Percentiles rank a stretch among this genome's conserved stretches.
Conservation (phyloP, 2,329 filamentous ascomycete genomes). For the Penicillium aurantiogriseum region DNA sequence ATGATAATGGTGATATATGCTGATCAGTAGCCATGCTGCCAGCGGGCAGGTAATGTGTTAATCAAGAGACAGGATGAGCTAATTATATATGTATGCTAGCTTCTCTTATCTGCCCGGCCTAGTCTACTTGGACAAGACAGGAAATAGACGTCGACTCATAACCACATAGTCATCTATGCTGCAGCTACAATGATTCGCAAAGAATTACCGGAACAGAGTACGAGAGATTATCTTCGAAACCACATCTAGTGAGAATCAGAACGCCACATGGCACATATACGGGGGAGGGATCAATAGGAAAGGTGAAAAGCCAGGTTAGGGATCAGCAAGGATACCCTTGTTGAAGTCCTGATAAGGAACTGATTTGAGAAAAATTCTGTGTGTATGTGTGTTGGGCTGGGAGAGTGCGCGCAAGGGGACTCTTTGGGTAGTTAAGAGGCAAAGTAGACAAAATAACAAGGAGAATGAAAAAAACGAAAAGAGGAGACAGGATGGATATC, state of each 20-base stretch:
- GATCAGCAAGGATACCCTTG: constrained; percentile 24
- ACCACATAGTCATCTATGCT: not conserved
- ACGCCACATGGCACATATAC: constrained; percentile 24
- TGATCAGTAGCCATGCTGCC: too few relatives aligned
- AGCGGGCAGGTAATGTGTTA: too few relatives aligned
- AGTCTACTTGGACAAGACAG: not conserved
- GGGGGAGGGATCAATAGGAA: constrained; percentile 9
- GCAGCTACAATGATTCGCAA: not conserved
- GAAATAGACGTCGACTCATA: not conserved
- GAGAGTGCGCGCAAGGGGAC: constrained; percentile 30
- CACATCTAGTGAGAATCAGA: constrained; percentile 24
- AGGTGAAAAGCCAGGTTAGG: constrained; percentile 20
- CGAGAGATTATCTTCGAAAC: constrained; percentile 16
- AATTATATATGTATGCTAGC: too few relatives aligned
- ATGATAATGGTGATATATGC: not conserved
- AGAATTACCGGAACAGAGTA: constrained; percentile 2
- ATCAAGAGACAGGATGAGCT: not conserved
- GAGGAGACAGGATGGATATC: constrained; percentile 10
- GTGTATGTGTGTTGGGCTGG: constrained; percentile 24
- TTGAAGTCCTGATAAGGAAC: constrained; percentile 30
- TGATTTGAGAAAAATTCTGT: constrained; percentile 28
- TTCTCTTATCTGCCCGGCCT: not conserved
- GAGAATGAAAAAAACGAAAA: constrained; percentile 27
- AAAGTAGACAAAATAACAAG: constrained; percentile 30
- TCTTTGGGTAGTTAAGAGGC: constrained; percentile 30